Percentiles rank a stretch among this genome's conserved stretches.
These are phyloP conservation scores for Conidiobolus incongruus DNA, from an alignment of 371 early-diverging fungal genomes.

Conservation along the genomic window DNA sequence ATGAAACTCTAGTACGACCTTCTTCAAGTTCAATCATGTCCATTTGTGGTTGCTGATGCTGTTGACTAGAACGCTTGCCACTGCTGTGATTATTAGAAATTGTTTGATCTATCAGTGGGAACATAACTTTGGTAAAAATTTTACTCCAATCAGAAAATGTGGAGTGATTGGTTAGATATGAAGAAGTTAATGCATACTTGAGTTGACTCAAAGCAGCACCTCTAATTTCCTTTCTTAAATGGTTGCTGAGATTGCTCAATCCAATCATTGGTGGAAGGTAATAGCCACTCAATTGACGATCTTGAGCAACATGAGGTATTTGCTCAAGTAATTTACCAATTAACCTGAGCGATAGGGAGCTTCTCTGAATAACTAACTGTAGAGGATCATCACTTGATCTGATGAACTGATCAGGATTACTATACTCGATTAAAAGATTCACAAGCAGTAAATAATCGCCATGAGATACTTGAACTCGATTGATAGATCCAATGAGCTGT, in stretches of 20 bases:
- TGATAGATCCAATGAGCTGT: neutral
- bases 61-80: neutral
- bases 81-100: neutral
- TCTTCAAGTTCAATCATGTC: neutral
- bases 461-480: neutral
- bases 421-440: neutral
- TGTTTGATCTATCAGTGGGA: neutral
- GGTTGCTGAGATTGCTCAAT: neutral
- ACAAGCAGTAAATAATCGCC: neutral
- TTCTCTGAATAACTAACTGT: neutral
- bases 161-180: neutral
- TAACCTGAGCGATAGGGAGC: no score
- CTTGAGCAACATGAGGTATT: no score
- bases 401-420: slow-evolving; percentile 1
- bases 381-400: neutral
- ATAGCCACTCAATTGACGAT: neutral
- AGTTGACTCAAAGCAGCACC: neutral
- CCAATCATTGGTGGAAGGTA: slow-evolving; percentile 3
- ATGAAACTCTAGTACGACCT: neutral
- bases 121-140: neutral
- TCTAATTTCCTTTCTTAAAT: slow-evolving; percentile 1
- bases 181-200: neutral
- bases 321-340: no score
- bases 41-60: neutral
- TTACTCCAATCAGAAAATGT: neutral